Percentiles rank a stretch among this genome's conserved stretches.
phyloP scores from a whole-genome alignment of 2,329 filamentous ascomycete genomes.

The Sporothrix protearum region DNA sequence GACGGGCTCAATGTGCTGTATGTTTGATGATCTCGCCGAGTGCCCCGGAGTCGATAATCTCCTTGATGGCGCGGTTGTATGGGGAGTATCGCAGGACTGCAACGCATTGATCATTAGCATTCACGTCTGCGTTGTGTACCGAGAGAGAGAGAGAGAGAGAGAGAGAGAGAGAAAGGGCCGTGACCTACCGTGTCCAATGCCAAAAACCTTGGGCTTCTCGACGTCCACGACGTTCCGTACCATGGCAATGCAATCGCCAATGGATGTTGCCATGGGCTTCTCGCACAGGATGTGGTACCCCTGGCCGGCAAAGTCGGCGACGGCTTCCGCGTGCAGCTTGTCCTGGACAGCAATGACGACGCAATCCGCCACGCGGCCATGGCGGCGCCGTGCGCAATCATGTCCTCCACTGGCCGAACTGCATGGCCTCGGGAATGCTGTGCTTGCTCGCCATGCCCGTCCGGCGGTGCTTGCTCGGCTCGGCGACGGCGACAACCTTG shows the following conservation, averaged over 20 bases:
- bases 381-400: neutral
- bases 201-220: neutral
- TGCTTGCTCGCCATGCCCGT: neutral
- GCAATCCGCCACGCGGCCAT: neutral
- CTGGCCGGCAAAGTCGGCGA: neutral
- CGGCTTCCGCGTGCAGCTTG: conserved; percentile 2
- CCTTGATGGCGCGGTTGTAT: conserved; percentile 10
- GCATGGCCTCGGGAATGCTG: neutral
- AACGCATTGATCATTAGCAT: neutral
- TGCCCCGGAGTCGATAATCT: neutral
- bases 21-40: conserved; percentile 16
- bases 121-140: neutral
- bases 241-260: conserved; percentile 5
- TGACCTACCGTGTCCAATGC: neutral
- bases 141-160: neutral
- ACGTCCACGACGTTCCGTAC: neutral
- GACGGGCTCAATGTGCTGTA: conserved; percentile 14
- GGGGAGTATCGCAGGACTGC: neutral
- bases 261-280: conserved; percentile 6
- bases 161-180: neutral
- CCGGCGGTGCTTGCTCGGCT: conserved; percentile 8
- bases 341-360: conserved; percentile 1
- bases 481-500: conserved; percentile 6
- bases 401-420: neutral
- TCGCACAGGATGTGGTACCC: conserved; percentile 13